Base-by-base conservation (phyloP, 345 rosid genomes). In the Citrus cavaleriei region DNA sequence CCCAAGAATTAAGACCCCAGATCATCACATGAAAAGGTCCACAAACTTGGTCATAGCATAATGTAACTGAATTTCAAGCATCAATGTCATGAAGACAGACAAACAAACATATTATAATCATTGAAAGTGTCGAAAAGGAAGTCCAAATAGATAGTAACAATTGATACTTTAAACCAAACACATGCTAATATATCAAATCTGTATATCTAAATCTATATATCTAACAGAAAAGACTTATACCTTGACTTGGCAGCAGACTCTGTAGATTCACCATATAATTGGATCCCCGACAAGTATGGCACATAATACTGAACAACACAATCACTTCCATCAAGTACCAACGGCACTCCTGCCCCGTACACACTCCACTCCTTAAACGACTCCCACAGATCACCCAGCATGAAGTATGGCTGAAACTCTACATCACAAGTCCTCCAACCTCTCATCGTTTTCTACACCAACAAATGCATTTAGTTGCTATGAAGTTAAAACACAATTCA, bases 251-350 rank as follows among this genome's bases (percentile, higher is more conserved):
- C 66, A 54, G 84, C 63, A 34, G 85, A 72, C n/a, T 72, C 75
- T 4, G 82, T 78, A 9, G 85, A 80, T 34, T 90, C 92, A 49
- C 84, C 80, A 76, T 90, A 94, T 38, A 94, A 80, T 81, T 94
- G 98, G 79, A 94, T 93, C n/a, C 94, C 98, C 25, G 98, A 94
- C 77, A 94, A 86, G 81, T 88, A 94, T 0, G 98, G 98, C 46
- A 90, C 94, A 80, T 94, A 94, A 68, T 94, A 94, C 87, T 94
- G 98, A 81, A 89, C 84, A 73, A 93, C 98, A 27, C 81, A 84
- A 79, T 94, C 90, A 0, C 77, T 76, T 34, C 90, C 96, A 70
- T 91, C 85, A 60, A 94, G 88, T 38, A 91, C 71, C 71, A 92
- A 86, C 7, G 98, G 98, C 65, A 91, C 93, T 58, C 97, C 98